phyloP scores from a whole-genome alignment of 78 protist species.

The Cyanophora paradoxa region DNA sequence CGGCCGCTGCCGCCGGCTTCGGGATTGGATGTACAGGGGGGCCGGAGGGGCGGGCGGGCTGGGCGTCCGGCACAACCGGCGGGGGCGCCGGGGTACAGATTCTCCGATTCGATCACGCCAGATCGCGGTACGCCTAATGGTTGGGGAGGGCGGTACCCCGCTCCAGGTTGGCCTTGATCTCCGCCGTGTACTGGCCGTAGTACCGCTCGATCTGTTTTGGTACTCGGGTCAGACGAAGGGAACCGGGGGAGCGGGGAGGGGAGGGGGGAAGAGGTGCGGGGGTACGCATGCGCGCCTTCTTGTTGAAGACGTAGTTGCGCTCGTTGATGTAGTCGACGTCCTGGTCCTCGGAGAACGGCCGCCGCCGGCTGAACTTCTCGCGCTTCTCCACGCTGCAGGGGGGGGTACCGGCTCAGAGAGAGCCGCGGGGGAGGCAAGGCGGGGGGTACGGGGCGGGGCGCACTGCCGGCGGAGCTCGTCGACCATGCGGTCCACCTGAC shows the following conservation, averaged over 20 bases:
- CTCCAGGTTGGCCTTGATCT: conserved; percentile 20
- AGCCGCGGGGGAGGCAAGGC: not conserved
- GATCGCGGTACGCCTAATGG: no score
- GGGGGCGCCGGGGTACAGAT: no score
- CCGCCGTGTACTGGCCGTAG: conserved; percentile 24
- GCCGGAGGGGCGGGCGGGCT: no score
- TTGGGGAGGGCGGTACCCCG: conserved; percentile 40
- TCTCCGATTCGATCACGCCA: no score
- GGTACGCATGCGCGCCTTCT: no score
- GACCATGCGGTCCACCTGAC: no score
- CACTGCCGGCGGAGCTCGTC: not conserved
- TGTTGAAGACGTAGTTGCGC: conserved; percentile 23
- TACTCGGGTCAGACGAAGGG: no score
- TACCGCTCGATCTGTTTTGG: conserved; percentile 22
- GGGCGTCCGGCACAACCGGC: no score
- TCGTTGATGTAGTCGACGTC: conserved; percentile 28
- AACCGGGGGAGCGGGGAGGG: no score
- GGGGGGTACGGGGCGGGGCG: not conserved
- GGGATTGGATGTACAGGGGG: no score
- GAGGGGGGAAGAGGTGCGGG: no score
- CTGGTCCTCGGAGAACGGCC: conserved; percentile 5
- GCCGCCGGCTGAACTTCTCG: not conserved
- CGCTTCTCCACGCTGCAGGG: not conserved
- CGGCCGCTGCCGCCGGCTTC: no score
- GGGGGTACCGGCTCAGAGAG: not conserved